A percentile compares a stretch with the other conserved stretches of the same genome.
These are phyloP conservation scores for Kandelia obovata DNA, from an alignment of 345 rosid species.

Conservation along the genomic window DNA sequence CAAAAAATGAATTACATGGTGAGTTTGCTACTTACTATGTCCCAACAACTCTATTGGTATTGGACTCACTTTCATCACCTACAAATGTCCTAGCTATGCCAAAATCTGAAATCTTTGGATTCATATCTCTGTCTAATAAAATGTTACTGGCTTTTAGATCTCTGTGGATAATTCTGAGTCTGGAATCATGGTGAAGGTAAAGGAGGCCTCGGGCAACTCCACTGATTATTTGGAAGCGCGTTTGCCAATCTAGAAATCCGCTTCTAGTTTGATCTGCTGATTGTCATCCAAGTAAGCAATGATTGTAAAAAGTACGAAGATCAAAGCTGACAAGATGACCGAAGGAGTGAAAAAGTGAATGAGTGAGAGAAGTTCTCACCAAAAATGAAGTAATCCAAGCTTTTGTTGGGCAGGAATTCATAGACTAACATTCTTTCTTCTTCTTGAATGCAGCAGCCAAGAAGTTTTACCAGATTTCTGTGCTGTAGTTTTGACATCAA, in stretches of 20 bases:
- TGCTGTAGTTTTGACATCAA: slow-evolving; percentile 49
- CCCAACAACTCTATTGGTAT: slow-evolving; percentile 15
- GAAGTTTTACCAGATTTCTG: slow-evolving; percentile 46
- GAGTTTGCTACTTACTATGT: slow-evolving; percentile 10
- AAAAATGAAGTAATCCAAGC: slow-evolving; percentile 35
- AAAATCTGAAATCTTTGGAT: slow-evolving; percentile 21
- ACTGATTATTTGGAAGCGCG: slow-evolving; percentile 10
- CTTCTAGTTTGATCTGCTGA: slow-evolving; percentile 2
- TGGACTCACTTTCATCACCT: slow-evolving; percentile 11
- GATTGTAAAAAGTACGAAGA: neutral
- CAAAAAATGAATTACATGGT: neutral
- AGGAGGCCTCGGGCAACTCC: slow-evolving; percentile 28
- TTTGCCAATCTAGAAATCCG: slow-evolving; percentile 13
- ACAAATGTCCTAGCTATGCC: slow-evolving; percentile 18
- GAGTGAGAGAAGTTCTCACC: slow-evolving; percentile 3
- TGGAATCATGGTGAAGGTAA: slow-evolving; percentile 31
- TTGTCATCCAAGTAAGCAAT: too few relatives aligned
- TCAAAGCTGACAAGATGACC: neutral
- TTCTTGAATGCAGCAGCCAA: slow-evolving; percentile 28
- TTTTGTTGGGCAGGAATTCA: slow-evolving; percentile 30
- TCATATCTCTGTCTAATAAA: slow-evolving; percentile 13
- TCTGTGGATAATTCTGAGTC: slow-evolving; percentile 22
- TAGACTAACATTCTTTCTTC: slow-evolving; percentile 28
- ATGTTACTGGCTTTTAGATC: slow-evolving; percentile 23
- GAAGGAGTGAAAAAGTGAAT: neutral